phyloP scores from a whole-genome alignment of 495 filamentous ascomycete species.

The Podospora sp. region DNA sequence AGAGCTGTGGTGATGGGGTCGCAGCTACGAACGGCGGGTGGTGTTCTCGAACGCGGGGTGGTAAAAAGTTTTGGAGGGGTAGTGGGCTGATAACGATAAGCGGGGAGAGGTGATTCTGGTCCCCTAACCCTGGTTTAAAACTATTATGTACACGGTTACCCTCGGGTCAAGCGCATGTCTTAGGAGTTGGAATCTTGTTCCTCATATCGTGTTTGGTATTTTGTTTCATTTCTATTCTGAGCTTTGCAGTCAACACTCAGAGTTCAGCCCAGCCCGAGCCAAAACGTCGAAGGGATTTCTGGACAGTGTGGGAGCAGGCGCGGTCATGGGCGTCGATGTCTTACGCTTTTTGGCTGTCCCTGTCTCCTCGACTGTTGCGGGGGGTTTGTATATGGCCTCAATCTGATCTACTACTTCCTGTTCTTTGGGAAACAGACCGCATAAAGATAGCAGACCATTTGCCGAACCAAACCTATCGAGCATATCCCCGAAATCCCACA shows the following conservation, averaged over 20 bases:
- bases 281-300: constrained; percentile 10
- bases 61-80: constrained; percentile 25
- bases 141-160: no score
- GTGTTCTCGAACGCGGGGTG: constrained; percentile 1
- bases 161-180: no score
- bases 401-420: constrained; percentile 25
- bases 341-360: constrained; percentile 27
- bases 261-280: background rate
- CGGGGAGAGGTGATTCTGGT: background rate
- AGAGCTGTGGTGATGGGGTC: background rate
- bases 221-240: no score
- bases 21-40: background rate
- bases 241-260: no score
- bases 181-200: no score
- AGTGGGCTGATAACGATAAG: constrained; percentile 21
- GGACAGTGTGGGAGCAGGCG: background rate
- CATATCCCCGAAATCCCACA: constrained; percentile 22
- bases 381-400: constrained; percentile 13
- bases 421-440: constrained; percentile 17
- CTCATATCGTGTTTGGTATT: no score
- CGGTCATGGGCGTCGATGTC: background rate
- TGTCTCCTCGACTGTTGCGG: constrained; percentile 5
- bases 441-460: constrained; percentile 22
- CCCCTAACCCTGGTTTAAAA: background rate
- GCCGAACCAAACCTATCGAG: constrained; percentile 17